These are phyloP conservation scores for Claviceps sp. DNA, from an alignment of 2,329 filamentous ascomycete genomes.

Conservation along the genomic window DNA sequence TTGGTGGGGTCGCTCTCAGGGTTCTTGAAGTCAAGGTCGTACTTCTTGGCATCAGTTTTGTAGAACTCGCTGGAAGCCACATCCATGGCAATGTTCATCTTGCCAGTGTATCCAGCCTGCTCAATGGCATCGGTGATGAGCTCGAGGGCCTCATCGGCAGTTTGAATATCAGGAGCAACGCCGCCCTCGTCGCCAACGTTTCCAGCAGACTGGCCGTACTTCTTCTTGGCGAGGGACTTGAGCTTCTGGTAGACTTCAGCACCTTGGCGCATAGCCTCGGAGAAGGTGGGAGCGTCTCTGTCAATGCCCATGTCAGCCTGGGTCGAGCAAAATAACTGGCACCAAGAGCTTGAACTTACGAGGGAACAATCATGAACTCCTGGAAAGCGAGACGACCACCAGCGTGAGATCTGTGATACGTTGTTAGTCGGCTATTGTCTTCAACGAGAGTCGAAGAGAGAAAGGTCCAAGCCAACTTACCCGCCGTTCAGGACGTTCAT, in stretches of 20 bases:
- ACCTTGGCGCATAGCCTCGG: conserved; percentile 91
- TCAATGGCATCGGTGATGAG: conserved; percentile 93
- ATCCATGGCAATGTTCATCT: conserved; percentile 98
- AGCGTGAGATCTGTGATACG: conserved; percentile 61
- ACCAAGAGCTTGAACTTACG: conserved; percentile 34
- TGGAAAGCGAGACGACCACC: conserved; percentile 92
- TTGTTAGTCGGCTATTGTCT: not conserved
- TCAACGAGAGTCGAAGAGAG: not conserved
- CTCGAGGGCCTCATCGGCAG: conserved; percentile 88
- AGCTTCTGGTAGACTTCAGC: conserved; percentile 97
- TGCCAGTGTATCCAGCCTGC: conserved; percentile 85
- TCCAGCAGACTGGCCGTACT: conserved; percentile 95
- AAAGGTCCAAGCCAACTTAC: conserved; percentile 18
- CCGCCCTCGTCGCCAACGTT: conserved; percentile 99
- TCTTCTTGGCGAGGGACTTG: conserved; percentile 96
- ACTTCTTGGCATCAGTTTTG: conserved; percentile 95
- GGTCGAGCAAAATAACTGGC: not conserved
- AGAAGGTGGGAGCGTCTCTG: conserved; percentile 76
- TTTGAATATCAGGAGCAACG: conserved; percentile 98
- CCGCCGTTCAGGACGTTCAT: conserved; percentile 84
- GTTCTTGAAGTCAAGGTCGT: conserved; percentile 99
- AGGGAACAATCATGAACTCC: conserved; percentile 91
- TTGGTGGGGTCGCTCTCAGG: conserved; percentile 88
- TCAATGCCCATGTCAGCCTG: conserved; percentile 2
- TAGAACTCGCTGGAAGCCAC: conserved; percentile 99